Percentiles rank a stretch among this genome's conserved stretches.
Evolutionary conservation across 495 filamentous ascomycete species (phyloP).

Genomic region (Neurospora hispaniola): DNA sequence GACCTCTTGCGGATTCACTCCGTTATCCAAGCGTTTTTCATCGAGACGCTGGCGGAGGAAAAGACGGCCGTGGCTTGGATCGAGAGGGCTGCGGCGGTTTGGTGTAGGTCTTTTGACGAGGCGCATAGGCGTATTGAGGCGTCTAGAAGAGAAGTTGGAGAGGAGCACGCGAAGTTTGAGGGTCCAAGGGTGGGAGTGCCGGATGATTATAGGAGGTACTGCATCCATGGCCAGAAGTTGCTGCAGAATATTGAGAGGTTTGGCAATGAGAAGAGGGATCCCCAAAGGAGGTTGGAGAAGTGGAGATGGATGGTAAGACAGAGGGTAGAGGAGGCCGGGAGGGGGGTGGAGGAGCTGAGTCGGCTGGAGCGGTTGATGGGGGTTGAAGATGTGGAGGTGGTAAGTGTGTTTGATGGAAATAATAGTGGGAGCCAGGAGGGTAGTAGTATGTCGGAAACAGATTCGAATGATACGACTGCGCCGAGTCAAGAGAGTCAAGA

Average conservation of each 20-base stretch:
- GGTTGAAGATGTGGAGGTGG: not conserved
- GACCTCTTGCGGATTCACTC: slow-evolving; percentile 68
- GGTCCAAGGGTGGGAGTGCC: slow-evolving; percentile 45
- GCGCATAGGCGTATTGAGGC: slow-evolving; percentile 32
- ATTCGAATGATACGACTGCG: slow-evolving; percentile 20
- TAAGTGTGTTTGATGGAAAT: not conserved
- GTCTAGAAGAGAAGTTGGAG: too few species aligned
- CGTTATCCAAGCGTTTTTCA: slow-evolving; percentile 71
- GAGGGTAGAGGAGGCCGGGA: slow-evolving; percentile 26
- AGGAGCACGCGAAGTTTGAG: not conserved
- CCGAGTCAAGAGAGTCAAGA: slow-evolving; percentile 24
- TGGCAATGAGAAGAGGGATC: slow-evolving; percentile 32
- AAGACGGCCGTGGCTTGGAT: slow-evolving; percentile 53
- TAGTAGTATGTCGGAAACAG: slow-evolving; percentile 48
- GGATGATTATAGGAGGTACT: slow-evolving; percentile 61
- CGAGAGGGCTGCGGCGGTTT: slow-evolving; percentile 46
- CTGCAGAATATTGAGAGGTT: slow-evolving; percentile 36
- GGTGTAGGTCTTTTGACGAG: slow-evolving; percentile 51
- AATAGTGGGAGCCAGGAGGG: not conserved
- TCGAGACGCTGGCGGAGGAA: slow-evolving; percentile 52
- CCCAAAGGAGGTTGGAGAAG: slow-evolving; percentile 16
- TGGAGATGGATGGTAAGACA: slow-evolving; percentile 37
- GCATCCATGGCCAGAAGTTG: slow-evolving; percentile 55
- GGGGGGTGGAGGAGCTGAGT: not conserved
- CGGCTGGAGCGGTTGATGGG: not conserved